A percentile compares a stretch with the other conserved stretches of the same genome.
Conservation (phyloP, 2,329 filamentous ascomycete species). For the Penicillium sp. region DNA sequence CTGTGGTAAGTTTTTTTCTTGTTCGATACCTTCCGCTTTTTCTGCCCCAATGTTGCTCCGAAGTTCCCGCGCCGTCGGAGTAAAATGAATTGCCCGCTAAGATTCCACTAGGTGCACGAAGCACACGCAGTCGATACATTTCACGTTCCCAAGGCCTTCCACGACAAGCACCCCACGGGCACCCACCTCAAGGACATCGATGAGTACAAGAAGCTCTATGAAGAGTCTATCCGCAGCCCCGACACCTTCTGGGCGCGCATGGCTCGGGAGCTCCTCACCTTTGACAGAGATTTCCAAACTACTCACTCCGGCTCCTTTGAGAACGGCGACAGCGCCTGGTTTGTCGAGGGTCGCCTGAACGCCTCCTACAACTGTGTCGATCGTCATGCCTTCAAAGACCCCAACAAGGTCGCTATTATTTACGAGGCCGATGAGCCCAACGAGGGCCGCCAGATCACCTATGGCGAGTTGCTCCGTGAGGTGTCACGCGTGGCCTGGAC, state of each 20-base stretch:
- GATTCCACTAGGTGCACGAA: conserved; percentile 36
- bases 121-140: conserved; percentile 47
- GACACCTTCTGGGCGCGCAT: conserved; percentile 82
- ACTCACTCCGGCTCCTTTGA: conserved; percentile 70
- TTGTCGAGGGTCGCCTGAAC: conserved; percentile 86
- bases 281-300: conserved; percentile 87
- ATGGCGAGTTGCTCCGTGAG: conserved; percentile 85
- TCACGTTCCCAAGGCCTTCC: conserved; percentile 54
- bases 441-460: conserved; percentile 85
- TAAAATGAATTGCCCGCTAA: no score
- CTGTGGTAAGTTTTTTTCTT: conserved; percentile 39
- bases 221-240: conserved; percentile 83
- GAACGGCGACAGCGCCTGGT: conserved; percentile 87
- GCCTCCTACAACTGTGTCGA: conserved; percentile 97
- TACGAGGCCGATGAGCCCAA: conserved; percentile 92
- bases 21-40: no score
- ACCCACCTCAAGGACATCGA: conserved; percentile 56
- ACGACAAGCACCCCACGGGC: conserved; percentile 55
- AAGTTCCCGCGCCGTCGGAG: no score
- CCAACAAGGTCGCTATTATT: conserved; percentile 90
- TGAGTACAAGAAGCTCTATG: conserved; percentile 60
- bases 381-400: conserved; percentile 91
- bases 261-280: conserved; percentile 83
- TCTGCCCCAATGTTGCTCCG: neutral
- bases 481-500: conserved; percentile 83